Conservation (phyloP, 139 green algal genomes). For the Gonium pectorale region DNA sequence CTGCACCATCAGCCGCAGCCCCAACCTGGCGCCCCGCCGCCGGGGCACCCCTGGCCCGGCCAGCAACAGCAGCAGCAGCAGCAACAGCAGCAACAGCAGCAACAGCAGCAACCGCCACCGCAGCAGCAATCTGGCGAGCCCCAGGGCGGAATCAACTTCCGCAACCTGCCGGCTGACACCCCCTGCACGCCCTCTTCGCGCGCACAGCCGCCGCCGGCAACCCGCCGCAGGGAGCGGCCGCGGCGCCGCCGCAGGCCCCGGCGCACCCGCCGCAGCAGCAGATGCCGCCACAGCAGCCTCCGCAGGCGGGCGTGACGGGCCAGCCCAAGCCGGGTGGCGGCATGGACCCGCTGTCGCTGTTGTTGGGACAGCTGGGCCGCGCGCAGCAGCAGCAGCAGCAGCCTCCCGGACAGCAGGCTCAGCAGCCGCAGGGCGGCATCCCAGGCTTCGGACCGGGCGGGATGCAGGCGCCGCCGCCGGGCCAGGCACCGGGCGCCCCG, state of each 20-base stretch:
- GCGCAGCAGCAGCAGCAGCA: constrained; percentile 1
- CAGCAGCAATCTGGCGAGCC: too few relatives aligned
- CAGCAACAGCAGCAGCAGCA: not conserved
- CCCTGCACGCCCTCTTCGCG: constrained; percentile 19
- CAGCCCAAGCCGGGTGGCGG: not conserved
- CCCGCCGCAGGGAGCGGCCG: not conserved
- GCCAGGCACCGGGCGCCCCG: too few relatives aligned
- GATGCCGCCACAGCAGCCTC: not conserved
- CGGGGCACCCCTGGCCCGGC: not conserved
- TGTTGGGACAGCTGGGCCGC: constrained; percentile 7
- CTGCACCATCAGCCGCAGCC: not conserved
- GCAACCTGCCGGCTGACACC: constrained; percentile 19
- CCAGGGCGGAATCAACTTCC: constrained; percentile 28
- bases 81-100: not conserved
- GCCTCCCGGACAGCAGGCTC: not conserved
- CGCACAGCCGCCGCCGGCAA: not conserved
- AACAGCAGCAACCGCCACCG: not conserved
- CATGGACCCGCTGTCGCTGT: not conserved
- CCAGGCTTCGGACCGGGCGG: not conserved
- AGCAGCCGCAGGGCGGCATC: not conserved
- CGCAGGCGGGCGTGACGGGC: not conserved
- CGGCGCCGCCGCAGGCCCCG: not conserved
- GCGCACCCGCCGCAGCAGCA: not conserved
- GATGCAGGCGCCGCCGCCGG: too few relatives aligned
- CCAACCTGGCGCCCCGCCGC: not conserved